Evolutionary conservation across 768 basidiomycete species (phyloP), one percentile per base, ranked within the genome.

Genomic region (Boletellus emodensis): DNA sequence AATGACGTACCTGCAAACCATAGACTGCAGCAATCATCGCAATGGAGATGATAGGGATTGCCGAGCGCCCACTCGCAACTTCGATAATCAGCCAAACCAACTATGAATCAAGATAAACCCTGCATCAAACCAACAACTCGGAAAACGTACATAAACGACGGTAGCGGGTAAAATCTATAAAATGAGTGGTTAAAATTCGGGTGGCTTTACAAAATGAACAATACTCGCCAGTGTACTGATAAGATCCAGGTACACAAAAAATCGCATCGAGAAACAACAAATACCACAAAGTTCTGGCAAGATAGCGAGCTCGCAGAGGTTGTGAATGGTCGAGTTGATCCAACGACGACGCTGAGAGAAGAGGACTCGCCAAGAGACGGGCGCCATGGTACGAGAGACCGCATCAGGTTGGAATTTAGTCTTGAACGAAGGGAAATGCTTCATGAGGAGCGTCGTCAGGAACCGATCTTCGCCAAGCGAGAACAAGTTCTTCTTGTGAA

Each of bases 321-420:
- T 85, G 61, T 85, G 83, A 22, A 85, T 70, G 11, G 83, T 85
- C 39, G 84, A 85, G 64, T 85, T 85, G 68, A 85, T 85, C 83
- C 84, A 85, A 43, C 84, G 77, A 67, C 84, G 77, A 61, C 83
- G 77, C 56, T 85, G 83, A 35, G 83, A 84, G 18, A 85, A 74
- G 51, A 85, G 57, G 11, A 85, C 77, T 12, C 75, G 71, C 72
- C 77, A 82, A 2, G 76, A 75, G 61, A 84, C 83, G 0, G 83
- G 84, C 3, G 83, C 83, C 50, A 80, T 73, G 5, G 83, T 85
- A 57, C 78, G 77, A 3, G 84, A 79, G 33, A 79, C 62, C 0
- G 84, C 83, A 56, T 84, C 82, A 0, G 76, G 77, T 13, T 79
- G 81, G 64, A 85, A 85, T 66, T 85, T 85, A 48, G 82, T 84